phyloP scores from a whole-genome alignment of 495 filamentous ascomycete genomes.

The Lindgomyces ingoldianus region DNA sequence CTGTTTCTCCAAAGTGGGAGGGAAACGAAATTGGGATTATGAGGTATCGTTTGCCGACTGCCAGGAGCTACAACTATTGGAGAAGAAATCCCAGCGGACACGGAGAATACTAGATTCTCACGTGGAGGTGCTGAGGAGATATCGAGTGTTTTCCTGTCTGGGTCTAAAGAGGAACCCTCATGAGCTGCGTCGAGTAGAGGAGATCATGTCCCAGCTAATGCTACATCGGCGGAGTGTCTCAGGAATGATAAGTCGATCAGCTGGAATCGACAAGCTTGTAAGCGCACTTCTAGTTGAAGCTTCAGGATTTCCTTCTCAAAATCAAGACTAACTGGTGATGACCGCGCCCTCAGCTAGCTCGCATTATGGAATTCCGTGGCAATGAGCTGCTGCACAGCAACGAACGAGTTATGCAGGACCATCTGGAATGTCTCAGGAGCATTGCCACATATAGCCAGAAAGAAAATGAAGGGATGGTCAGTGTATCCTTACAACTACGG shows the following conservation, averaged over 20 bases:
- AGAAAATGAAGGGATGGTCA: background rate
- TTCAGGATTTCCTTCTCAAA: too few relatives aligned
- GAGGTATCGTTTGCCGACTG: background rate
- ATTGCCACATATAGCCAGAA: background rate
- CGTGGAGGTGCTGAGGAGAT: background rate
- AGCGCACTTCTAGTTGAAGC: background rate
- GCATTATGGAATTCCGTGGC: background rate
- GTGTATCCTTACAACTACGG: background rate
- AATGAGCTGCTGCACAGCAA: background rate
- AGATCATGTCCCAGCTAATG: background rate
- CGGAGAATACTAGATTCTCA: background rate
- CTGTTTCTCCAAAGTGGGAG: background rate
- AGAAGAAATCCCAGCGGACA: background rate
- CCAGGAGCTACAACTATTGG: background rate
- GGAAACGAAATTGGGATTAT: background rate
- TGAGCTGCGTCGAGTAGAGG: background rate
- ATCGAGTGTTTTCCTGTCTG: background rate
- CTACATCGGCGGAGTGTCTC: background rate
- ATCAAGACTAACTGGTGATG: too few relatives aligned
- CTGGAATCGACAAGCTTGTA: background rate
- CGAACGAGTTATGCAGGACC: background rate
- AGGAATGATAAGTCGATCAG: background rate
- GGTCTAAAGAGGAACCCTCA: background rate
- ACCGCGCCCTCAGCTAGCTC: background rate
- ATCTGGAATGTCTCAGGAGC: background rate